A percentile compares a stretch with the other conserved stretches of the same genome.
phyloP scores from a whole-genome alignment of 2,329 filamentous ascomycete genomes.

The Diaporthe aspalathi region DNA sequence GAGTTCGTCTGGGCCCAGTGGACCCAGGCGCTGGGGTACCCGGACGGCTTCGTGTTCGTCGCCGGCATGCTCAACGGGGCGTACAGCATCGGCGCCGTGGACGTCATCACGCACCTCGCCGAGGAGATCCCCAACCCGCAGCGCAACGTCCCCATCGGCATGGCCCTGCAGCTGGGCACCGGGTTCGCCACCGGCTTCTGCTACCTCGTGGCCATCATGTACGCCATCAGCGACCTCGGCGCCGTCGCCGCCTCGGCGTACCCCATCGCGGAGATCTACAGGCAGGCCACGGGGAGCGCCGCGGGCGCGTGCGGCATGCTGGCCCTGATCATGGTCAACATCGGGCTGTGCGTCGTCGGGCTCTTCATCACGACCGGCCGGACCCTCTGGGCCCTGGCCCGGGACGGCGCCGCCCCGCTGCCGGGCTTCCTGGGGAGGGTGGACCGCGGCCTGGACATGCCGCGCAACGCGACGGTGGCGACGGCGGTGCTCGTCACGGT shows the following conservation, averaged over 20 bases:
- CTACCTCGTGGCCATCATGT: slow-evolving; percentile 66
- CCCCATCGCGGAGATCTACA: slow-evolving; percentile 75
- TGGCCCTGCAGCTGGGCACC: slow-evolving; percentile 61
- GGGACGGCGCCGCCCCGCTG: slow-evolving; percentile 53
- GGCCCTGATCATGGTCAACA: slow-evolving; percentile 52
- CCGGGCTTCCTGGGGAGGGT: slow-evolving; percentile 47
- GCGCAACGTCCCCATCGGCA: slow-evolving; percentile 64
- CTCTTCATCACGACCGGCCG: slow-evolving; percentile 54
- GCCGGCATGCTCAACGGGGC: slow-evolving; percentile 70
- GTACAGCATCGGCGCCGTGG: slow-evolving; percentile 74
- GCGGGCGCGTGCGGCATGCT: slow-evolving; percentile 64
- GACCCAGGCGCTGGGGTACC: slow-evolving; percentile 54
- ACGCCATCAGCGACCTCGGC: slow-evolving; percentile 67
- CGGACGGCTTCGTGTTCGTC: slow-evolving; percentile 55
- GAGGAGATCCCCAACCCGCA: slow-evolving; percentile 70
- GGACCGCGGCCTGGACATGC: slow-evolving; percentile 48
- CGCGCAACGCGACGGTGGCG: slow-evolving; percentile 60
- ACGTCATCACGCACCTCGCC: slow-evolving; percentile 68
- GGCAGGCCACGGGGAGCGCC: slow-evolving; percentile 64
- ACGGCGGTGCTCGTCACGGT: slow-evolving; percentile 59
- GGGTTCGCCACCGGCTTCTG: slow-evolving; percentile 64
- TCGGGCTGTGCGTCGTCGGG: slow-evolving; percentile 51
- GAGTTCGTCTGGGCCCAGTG: slow-evolving; percentile 56
- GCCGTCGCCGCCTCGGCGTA: slow-evolving; percentile 63
- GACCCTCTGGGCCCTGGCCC: slow-evolving; percentile 55